phyloP scores from a whole-genome alignment of 306 rosid genomes.

The Chamaecrista fasciculata region DNA sequence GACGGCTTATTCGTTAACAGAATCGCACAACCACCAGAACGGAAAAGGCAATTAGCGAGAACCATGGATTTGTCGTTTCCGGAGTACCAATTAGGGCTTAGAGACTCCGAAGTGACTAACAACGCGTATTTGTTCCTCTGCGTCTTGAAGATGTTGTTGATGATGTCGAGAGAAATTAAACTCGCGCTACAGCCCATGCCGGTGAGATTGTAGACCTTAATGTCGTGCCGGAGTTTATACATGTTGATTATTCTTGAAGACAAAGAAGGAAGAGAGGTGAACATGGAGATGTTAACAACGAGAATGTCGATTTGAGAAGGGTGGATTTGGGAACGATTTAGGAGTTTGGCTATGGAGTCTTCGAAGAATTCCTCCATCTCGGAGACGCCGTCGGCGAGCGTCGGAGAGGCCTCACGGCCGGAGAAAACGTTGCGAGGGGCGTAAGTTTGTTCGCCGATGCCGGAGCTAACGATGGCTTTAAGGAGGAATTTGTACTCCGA shows the following conservation, averaged over 20 bases:
- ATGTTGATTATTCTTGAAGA: constrained; percentile 60
- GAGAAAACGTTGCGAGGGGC: constrained; percentile 67
- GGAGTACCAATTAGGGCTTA: constrained; percentile 91
- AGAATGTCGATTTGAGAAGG: constrained; percentile 71
- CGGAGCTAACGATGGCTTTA: constrained; percentile 83
- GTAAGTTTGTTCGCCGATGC: constrained; percentile 88
- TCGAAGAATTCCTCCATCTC: constrained; percentile 86
- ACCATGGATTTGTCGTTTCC: constrained; percentile 81
- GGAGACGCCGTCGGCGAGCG: constrained; percentile 41
- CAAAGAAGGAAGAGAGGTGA: constrained; percentile 59
- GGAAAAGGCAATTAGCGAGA: constrained; percentile 67
- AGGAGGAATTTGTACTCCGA: constrained; percentile 71
- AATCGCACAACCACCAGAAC: constrained; percentile 72
- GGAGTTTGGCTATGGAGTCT: constrained; percentile 54
- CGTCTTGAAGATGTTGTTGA: constrained; percentile 51
- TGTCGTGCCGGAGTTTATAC: constrained; percentile 64
- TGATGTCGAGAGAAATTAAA: constrained; percentile 62
- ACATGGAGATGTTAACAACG: constrained; percentile 81
- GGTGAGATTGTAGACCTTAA: constrained; percentile 77
- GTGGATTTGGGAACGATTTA: constrained; percentile 39
- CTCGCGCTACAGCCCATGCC: constrained; percentile 98
- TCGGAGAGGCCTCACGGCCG: constrained; percentile 61
- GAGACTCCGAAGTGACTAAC: constrained; percentile 70
- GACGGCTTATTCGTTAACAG: constrained; percentile 62
- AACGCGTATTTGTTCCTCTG: constrained; percentile 52